A percentile compares a stretch with the other conserved stretches of the same genome.
Conservation (phyloP, 1,139 yeast genomes). For the Yamadazyma oceani region DNA sequence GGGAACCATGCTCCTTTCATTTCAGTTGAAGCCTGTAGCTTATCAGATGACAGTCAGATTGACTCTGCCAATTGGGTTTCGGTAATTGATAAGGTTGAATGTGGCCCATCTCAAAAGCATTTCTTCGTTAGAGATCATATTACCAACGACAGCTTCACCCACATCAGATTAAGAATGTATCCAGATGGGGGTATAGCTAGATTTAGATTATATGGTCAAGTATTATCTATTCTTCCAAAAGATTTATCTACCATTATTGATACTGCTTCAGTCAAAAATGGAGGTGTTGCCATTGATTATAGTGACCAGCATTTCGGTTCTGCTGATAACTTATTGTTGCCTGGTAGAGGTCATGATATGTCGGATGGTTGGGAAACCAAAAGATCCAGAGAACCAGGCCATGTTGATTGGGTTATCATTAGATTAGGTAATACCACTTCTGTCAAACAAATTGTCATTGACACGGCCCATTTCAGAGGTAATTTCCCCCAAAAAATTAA, state of each 20-base stretch:
- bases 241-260: constrained; percentile 54
- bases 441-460: constrained; percentile 64
- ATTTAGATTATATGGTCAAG: constrained; percentile 83
- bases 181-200: constrained; percentile 98
- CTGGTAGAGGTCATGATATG: constrained; percentile 96
- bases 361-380: constrained; percentile 99
- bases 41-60: constrained; percentile 31
- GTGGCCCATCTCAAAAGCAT: constrained; percentile 87
- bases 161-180: constrained; percentile 83
- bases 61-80: constrained; percentile 60
- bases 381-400: constrained; percentile 80
- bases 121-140: constrained; percentile 64
- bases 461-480: constrained; percentile 92
- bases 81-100: constrained; percentile 67
- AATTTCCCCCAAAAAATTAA: constrained; percentile 82
- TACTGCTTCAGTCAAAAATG: constrained; percentile 78
- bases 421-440: constrained; percentile 67
- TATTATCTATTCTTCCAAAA: constrained; percentile 59
- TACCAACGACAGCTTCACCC: constrained; percentile 67
- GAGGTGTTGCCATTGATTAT: constrained; percentile 80
- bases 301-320: constrained; percentile 94
- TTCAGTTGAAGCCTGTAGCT: constrained; percentile 73
- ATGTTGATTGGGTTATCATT: constrained; percentile 86
- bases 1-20: constrained; percentile 94
- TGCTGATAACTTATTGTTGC: constrained; percentile 82